Conservation (phyloP, 768 basidiomycete species). For the Leccinellum rugosiceps region DNA sequence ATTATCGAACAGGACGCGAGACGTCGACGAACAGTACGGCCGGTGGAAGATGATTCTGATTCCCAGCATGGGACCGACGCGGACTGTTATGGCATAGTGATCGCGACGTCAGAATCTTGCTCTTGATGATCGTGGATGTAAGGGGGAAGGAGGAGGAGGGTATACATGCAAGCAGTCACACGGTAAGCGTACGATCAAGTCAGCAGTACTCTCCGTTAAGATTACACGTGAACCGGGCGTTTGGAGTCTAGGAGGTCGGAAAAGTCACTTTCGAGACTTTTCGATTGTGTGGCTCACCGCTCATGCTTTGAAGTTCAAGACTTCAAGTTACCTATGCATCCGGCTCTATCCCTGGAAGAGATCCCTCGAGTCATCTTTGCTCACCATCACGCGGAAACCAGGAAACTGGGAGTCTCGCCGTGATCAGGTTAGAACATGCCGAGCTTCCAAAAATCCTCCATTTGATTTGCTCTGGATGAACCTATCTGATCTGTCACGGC, state of each 20-base stretch:
- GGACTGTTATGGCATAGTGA: slow-evolving; percentile 31
- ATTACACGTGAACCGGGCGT: no score
- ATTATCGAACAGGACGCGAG: slow-evolving; percentile 4
- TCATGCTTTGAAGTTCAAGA: no score
- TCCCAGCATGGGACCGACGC: slow-evolving; percentile 45
- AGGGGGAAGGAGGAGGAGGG: neutral
- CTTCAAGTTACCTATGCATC: neutral
- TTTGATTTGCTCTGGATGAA: neutral
- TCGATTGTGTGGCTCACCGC: no score
- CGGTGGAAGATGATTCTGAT: neutral
- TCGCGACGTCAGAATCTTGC: slow-evolving; percentile 5
- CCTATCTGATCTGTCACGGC: neutral
- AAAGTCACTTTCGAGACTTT: no score
- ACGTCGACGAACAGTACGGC: neutral
- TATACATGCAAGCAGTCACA: slow-evolving; percentile 17
- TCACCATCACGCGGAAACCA: no score
- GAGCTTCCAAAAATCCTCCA: neutral
- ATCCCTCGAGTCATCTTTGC: neutral
- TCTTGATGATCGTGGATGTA: slow-evolving; percentile 14
- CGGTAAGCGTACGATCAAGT: slow-evolving; percentile 14
- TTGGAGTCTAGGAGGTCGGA: no score
- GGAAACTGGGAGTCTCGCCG: neutral
- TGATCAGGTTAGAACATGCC: neutral
- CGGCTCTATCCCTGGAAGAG: neutral
- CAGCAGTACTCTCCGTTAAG: no score